Conservation (phyloP, 495 filamentous ascomycete genomes). For the Durotheca rogersii region DNA sequence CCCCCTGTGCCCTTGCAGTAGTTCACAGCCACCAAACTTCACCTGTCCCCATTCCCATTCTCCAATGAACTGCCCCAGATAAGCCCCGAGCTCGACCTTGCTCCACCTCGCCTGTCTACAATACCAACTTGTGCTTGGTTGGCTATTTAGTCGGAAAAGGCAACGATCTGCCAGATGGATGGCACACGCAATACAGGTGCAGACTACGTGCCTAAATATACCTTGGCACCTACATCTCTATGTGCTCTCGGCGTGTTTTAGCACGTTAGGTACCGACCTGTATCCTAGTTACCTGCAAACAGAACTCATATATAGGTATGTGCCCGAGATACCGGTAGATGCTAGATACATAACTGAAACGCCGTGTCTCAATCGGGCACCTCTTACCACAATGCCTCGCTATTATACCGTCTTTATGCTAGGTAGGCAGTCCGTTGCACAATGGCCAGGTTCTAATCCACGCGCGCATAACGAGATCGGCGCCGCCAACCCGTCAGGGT, state of each 20-base stretch:
- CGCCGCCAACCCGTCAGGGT: background rate
- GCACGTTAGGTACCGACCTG: too few relatives aligned
- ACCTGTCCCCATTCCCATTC: constrained; percentile 6
- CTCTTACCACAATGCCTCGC: too few relatives aligned
- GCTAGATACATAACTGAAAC: too few relatives aligned
- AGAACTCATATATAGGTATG: too few relatives aligned
- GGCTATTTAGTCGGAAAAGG: constrained; percentile 18
- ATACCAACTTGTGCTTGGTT: constrained; percentile 18
- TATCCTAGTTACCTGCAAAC: too few relatives aligned
- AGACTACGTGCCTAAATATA: too few relatives aligned
- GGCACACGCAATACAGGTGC: too few relatives aligned
- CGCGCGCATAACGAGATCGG: constrained; percentile 17
- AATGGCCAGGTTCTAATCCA: constrained; percentile 11
- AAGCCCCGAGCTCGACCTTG: constrained; percentile 1
- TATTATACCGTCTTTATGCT: too few relatives aligned
- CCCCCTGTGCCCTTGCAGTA: constrained; percentile 27
- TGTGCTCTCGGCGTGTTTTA: background rate
- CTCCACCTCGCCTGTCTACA: constrained; percentile 1
- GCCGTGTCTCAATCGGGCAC: too few relatives aligned
- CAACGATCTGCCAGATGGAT: constrained; percentile 8
- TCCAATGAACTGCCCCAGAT: constrained; percentile 11
- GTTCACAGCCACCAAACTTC: constrained; percentile 11
- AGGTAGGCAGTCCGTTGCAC: too few relatives aligned
- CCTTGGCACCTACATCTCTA: constrained; percentile 5
- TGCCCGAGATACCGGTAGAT: too few relatives aligned